Evolutionary conservation across 257 asterid genomes (phyloP), one percentile per base, ranked within the genome.

Genomic region (Pogostemon cablin): DNA sequence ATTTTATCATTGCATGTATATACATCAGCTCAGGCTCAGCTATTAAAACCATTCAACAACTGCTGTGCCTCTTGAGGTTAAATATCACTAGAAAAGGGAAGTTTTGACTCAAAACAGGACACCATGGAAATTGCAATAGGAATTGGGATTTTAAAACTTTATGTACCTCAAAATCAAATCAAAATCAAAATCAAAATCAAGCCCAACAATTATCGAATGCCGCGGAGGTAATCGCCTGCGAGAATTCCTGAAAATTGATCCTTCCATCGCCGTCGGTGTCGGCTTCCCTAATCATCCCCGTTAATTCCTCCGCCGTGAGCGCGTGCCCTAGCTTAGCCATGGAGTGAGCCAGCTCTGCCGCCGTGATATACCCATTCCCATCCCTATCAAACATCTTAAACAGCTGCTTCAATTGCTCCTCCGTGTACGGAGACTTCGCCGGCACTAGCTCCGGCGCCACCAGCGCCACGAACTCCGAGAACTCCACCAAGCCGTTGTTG

Each of bases 311-410:
- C 0, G 87, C 98, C 7, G 96, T 90, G 80, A 90, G 84, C 37
- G 98, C 89, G 79, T 92, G 97, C 6, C 96, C 96, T 3, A 90
- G 93, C 80, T 83, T 85, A 0, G 98, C 98, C 98, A 92, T 92
- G 7, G 98, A 92, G 81, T 88, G 98, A 17, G 96, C 98, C 84
- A 92, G 82, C 81, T 92, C 96, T 0, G 96, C 96, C 44, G 96
- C 96, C 9, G 98, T 92, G 38, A 92, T 90, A 62, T 69, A 92
- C 0, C 96, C 98, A 59, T 90, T 87, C 7, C 96, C 97, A n/a
- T 92, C 97, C 11, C 96, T 80, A 60, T 92, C 97, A 32, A 92
- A 92, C 87, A 92, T 80, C 80, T 75, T 77, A 56, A 92, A 92
- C 48, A 92, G 76, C 61, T 88, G 96, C 84, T 73, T 86, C 82